Evolutionary conservation across 805 yeast species (phyloP).

Genomic region (Cyberlindnera saturnus): DNA sequence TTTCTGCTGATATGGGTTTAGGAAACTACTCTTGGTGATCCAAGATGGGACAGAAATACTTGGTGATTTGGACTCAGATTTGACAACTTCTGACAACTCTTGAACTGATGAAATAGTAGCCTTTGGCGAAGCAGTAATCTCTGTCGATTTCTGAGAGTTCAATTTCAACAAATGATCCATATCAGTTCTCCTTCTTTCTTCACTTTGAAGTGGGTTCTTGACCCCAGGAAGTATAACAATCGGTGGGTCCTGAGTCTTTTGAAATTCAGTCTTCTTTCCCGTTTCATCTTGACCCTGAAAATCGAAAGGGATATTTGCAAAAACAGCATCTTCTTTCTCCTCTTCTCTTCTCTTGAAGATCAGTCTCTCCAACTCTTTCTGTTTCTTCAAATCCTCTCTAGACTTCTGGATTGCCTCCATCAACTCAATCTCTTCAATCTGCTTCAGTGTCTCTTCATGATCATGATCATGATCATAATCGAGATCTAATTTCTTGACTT

Average conservation of each 20-base stretch:
- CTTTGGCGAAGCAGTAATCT: too few species aligned
- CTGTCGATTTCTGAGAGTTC: neutral
- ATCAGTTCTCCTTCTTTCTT: slow-evolving; percentile 10
- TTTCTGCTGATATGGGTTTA: slow-evolving; percentile 3
- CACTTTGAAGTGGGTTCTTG: neutral
- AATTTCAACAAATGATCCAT: slow-evolving; percentile 16
- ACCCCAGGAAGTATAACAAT: neutral
- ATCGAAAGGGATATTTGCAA: slow-evolving; percentile 26
- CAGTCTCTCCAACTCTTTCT: slow-evolving; percentile 28
- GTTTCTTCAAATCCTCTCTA: slow-evolving; percentile 40
- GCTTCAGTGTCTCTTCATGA: slow-evolving; percentile 17
- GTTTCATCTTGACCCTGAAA: slow-evolving; percentile 1
- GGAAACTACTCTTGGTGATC: slow-evolving; percentile 15
- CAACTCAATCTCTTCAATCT: slow-evolving; percentile 30
- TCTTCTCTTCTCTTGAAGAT: slow-evolving; percentile 1
- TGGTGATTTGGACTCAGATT: neutral
- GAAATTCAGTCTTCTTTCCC: neutral
- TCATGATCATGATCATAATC: slow-evolving; percentile 18
- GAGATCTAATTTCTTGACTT: slow-evolving; percentile 6
- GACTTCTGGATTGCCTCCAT: slow-evolving; percentile 39
- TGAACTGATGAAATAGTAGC: neutral
- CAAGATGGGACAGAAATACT: slow-evolving; percentile 20
- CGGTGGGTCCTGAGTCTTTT: neutral
- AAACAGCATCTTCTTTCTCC: slow-evolving; percentile 14
- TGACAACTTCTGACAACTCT: neutral